phyloP scores from a whole-genome alignment of 2,329 filamentous ascomycete genomes.

The Neocucurbitaria cava region DNA sequence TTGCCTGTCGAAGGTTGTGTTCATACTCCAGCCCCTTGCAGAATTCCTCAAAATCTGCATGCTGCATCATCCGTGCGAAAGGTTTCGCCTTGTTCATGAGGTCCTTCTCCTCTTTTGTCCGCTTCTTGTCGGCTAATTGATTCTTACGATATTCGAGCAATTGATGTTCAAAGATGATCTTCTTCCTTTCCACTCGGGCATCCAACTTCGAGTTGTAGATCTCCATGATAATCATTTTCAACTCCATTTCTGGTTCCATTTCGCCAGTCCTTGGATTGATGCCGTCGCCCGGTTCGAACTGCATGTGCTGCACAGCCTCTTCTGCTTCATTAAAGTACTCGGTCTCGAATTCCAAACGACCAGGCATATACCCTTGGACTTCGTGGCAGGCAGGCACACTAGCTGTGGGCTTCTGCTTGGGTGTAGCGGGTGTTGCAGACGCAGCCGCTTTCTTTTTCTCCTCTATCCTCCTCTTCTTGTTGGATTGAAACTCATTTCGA shows the following conservation, averaged over 20 bases:
- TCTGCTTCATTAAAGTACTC: slow-evolving; percentile 98
- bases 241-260: slow-evolving; percentile 92
- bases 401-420: slow-evolving; percentile 94
- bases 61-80: slow-evolving; percentile 96
- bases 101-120: slow-evolving; percentile 93
- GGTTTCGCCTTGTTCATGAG: slow-evolving; percentile 92
- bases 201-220: slow-evolving; percentile 95
- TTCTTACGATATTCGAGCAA: slow-evolving; percentile 94
- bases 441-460: slow-evolving; percentile 87
- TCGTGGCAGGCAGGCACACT: slow-evolving; percentile 97
- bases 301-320: slow-evolving; percentile 97
- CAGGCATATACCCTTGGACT: slow-evolving; percentile 98
- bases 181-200: slow-evolving; percentile 90
- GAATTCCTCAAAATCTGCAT: slow-evolving; percentile 85
- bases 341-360: slow-evolving; percentile 94
- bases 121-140: slow-evolving; percentile 86
- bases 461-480: slow-evolving; percentile 93
- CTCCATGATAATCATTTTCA: slow-evolving; percentile 97
- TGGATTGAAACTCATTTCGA: slow-evolving; percentile 88
- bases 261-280: slow-evolving; percentile 83
- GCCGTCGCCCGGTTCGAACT: slow-evolving; percentile 95
- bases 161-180: slow-evolving; percentile 94
- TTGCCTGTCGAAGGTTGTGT: slow-evolving; percentile 87
- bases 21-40: slow-evolving; percentile 88
- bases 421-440: slow-evolving; percentile 79